Base-by-base conservation (phyloP, 176 grass and related monocot species). In the Juncus effusus region DNA sequence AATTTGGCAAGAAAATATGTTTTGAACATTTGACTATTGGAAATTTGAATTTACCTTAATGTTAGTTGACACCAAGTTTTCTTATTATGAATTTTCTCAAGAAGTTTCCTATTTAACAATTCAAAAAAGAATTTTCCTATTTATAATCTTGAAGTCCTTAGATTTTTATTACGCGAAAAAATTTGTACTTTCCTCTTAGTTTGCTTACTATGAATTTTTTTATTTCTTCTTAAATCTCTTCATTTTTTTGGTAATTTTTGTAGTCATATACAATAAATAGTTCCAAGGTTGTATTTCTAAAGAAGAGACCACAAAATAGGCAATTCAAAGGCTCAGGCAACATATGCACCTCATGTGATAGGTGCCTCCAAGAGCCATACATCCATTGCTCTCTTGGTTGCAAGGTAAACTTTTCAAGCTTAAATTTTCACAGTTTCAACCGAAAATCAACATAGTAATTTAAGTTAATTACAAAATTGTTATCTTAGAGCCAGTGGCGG, bases 261-360 rank as follows among this genome's bases (percentile, higher is more conserved):
- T 85, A 96, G 92, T 79, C 92, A 51, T 96, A 96, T 71, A 96
- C 85, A 35, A 96, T 96, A 63, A 96, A 96, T 81, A 96, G 87
- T 59, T 96, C 92, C 62, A 96, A 96, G 65, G 92, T 91, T 38
- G 87, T 96, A 75, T 96, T 96, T 81, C 70, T 96, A 71, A 96
- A 91, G 84, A 96, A 96, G 63, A 88, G 92, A 68, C 92, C 92
- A 53, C 92, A 96, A 52, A 96, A 88, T 60, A 91, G 84, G 77
- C 92, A 96, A 81, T 96, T 91, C 59, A 96, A 96, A 62, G 92
- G 92, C 2, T 88, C 92, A 15, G 92, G 92, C 9, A 96, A 96
- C 78, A 81, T 88, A 47, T 96, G 92, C 66, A 96, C 92, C 63
- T 96, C 84, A 47, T 96, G 92, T 28, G 84, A 91, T 56, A 83